phyloP scores from a whole-genome alignment of 176 grass and related monocot genomes.

The Chrysopogon serrulatus region DNA sequence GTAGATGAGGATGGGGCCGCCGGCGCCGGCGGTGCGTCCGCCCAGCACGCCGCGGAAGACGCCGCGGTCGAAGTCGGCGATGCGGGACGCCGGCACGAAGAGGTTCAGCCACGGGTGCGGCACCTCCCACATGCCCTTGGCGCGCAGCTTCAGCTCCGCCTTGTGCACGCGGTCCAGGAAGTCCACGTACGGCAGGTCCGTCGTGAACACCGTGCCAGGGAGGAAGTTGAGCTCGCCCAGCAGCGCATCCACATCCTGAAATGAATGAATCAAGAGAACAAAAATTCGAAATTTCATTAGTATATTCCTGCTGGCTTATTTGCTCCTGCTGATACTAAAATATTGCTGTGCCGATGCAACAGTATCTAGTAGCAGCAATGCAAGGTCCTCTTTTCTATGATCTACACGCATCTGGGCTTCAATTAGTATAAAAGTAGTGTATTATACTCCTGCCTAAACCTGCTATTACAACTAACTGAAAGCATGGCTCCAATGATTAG shows the following conservation, averaged over 20 bases:
- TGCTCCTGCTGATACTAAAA: neutral
- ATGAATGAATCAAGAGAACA: fast-evolving
- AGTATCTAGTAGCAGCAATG: constrained; percentile 46
- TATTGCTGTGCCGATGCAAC: constrained; percentile 29
- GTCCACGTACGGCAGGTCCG: constrained; percentile 82
- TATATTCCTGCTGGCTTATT: neutral
- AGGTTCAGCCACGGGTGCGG: constrained; percentile 98
- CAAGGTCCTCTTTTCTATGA: constrained; percentile 20
- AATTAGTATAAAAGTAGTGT: neutral
- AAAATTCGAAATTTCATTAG: neutral
- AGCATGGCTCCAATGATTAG: constrained; percentile 45
- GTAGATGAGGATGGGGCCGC: constrained; percentile 95
- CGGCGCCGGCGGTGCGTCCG: constrained; percentile 67
- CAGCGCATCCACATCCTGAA: constrained; percentile 73
- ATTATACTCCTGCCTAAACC: neutral
- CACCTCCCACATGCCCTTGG: constrained; percentile 89
- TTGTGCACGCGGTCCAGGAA: constrained; percentile 91
- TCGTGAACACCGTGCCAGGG: constrained; percentile 77
- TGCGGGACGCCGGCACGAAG: constrained; percentile 87
- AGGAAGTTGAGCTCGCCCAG: constrained; percentile 68
- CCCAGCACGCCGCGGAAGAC: constrained; percentile 82
- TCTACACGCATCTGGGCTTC: constrained; percentile 21
- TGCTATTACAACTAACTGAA: constrained; percentile 18
- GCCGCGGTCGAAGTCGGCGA: constrained; percentile 75
- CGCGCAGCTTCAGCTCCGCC: constrained; percentile 81